Evolutionary conservation across 345 rosid species (phyloP), one percentile per base, ranked within the genome.

Genomic region (Ricinus communis): DNA sequence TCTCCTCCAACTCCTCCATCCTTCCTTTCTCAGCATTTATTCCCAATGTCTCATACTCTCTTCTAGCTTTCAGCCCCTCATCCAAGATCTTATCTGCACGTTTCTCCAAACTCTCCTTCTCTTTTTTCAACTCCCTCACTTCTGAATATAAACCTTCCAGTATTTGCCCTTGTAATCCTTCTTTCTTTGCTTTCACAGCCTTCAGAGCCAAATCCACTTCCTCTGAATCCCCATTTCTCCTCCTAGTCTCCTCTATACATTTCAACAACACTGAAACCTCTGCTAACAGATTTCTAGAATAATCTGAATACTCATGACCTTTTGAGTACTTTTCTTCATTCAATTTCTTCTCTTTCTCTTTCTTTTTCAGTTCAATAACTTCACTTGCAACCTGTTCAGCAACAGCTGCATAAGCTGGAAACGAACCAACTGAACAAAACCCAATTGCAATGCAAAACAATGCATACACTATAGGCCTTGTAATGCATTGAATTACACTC

Each of bases 361-460:
- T 77, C 68, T 71, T 78, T 54, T 73, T 76, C 77, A 78, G 61
- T 65, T 8, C 14, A 43, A 67, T 65, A 75, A 79, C 82, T 80
- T 76, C 79, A 70, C 82, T 73, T 21, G 76, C 81, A 2, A 67
- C 80, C 2, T 43, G 87, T 2, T 82, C 82, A 5, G 87, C 78
- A 47, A 91, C 93, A 65, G 82, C 65, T 51, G 97, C 97, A 27
- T 79, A 79, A 54, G 79, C 78, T 54, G 82, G 87, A 71, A 83
- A 71, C 41, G 76, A 57, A 25, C 75, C 71, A 80, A 86, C 40
- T 33, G 90, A 88, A 13, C 78, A 72, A 70, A 91, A 80, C 62
- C 96, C 94, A 50, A 85, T 68, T 62, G 91, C 93, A 68, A 91
- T 65, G 75, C 87, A 91, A 77, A 86, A 72, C 73, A 90, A 76